Evolutionary conservation across 2,329 filamentous ascomycete genomes (phyloP).

Genomic region (Coniochaeta sp.): DNA sequence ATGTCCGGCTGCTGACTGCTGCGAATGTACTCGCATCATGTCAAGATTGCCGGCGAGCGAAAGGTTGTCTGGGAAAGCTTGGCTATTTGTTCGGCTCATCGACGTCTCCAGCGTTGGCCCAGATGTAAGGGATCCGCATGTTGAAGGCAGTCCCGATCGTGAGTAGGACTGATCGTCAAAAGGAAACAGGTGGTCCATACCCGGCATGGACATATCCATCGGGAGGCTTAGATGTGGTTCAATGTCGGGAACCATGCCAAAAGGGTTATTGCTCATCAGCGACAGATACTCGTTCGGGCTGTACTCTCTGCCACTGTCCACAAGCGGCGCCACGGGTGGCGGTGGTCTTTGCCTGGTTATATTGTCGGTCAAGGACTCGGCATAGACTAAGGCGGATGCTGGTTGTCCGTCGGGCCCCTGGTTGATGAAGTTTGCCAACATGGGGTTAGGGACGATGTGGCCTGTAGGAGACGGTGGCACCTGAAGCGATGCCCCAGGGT

Average conservation of each 20-base stretch:
- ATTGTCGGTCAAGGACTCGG: slow-evolving; percentile 4
- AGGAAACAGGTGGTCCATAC: slow-evolving; percentile 4
- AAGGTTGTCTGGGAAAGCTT: slow-evolving; percentile 21
- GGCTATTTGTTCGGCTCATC: slow-evolving; percentile 36
- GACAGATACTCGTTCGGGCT: slow-evolving; percentile 8
- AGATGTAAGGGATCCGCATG: slow-evolving; percentile 36
- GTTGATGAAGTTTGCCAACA: slow-evolving; percentile 9
- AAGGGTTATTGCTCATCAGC: neutral
- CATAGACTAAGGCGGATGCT: slow-evolving; percentile 9
- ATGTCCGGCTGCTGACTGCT: slow-evolving; percentile 22
- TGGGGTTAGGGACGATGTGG: neutral
- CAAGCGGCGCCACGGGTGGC: slow-evolving; percentile 4
- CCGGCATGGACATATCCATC: slow-evolving; percentile 9
- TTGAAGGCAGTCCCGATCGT: slow-evolving; percentile 22
- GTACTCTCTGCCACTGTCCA: slow-evolving; percentile 10
- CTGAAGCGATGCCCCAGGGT: neutral
- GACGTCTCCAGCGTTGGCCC: slow-evolving; percentile 28
- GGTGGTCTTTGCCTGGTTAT: neutral
- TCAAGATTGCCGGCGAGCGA: slow-evolving; percentile 20
- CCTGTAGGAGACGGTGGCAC: neutral
- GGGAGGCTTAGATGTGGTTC: slow-evolving; percentile 3
- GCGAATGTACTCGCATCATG: slow-evolving; percentile 31
- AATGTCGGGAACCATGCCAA: neutral
- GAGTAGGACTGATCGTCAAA: slow-evolving; percentile 4
- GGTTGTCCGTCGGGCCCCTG: slow-evolving; percentile 11